Conservation (phyloP, 1,284 basidiomycete species). For the Microbotryomycetes sp. region DNA sequence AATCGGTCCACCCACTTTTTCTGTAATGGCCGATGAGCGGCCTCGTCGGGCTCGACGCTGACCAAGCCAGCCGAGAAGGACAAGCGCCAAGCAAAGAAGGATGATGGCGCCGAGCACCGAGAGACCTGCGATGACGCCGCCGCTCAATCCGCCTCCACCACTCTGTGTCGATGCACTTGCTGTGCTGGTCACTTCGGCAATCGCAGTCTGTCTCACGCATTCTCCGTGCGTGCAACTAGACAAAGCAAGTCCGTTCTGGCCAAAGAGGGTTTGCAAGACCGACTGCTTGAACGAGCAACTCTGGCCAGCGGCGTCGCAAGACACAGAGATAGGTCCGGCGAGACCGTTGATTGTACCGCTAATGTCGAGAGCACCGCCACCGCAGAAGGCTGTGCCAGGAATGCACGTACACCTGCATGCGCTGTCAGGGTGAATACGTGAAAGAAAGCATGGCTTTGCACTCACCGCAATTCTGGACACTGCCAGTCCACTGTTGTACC, state of each 20-base stretch:
- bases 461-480: background rate
- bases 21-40: slow-evolving; percentile 43
- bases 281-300: slow-evolving; percentile 69
- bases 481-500: slow-evolving; percentile 38
- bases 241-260: slow-evolving; percentile 59
- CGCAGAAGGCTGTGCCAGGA: slow-evolving; percentile 63
- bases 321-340: slow-evolving; percentile 48
- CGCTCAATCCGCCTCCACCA: slow-evolving; percentile 49
- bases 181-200: slow-evolving; percentile 50
- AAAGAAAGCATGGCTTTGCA: background rate
- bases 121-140: slow-evolving; percentile 78
- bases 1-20: slow-evolving; percentile 40
- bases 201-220: slow-evolving; percentile 68
- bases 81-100: slow-evolving; percentile 51
- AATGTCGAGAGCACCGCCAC: slow-evolving; percentile 48
- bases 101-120: slow-evolving; percentile 67
- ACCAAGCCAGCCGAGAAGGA: slow-evolving; percentile 55
- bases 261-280: slow-evolving; percentile 60
- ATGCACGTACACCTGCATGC: slow-evolving; percentile 64
- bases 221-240: slow-evolving; percentile 72
- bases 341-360: slow-evolving; percentile 56
- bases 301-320: slow-evolving; percentile 52
- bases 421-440: background rate
- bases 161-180: slow-evolving; percentile 23
- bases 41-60: slow-evolving; percentile 61